Evolutionary conservation across 2,329 filamentous ascomycete genomes (phyloP), one percentile per base, ranked within the genome.

Genomic region (Diplodia scrobiculata): DNA sequence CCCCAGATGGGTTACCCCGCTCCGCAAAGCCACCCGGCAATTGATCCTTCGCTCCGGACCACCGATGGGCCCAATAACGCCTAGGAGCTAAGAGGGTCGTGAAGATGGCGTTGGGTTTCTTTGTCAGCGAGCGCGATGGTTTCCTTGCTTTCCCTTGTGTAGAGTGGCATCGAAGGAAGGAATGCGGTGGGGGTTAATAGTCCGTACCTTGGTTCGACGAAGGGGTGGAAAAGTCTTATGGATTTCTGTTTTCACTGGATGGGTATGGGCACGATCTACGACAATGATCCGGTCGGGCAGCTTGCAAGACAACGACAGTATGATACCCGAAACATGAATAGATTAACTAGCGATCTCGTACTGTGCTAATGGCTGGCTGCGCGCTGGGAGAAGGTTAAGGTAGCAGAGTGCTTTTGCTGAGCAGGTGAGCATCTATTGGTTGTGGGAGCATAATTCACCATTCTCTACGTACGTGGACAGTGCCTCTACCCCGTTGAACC

Each of bases 241-340:
- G 52, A 21, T 36, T 62, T 38, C 6, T 29, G 17, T 21, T 29
- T 34, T 47, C 38, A 29, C 7, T 50, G 19, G 41, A 32, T 25
- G 53, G 27, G 27, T 32, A n/a, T 36, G 58, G 45, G 10, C 21
- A 50, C n/a, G 32, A 13, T 19, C 58, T 27, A 27, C 21, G 58
- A 21, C 41, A n/a, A 19, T 10, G 41, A 19, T 19, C 41, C 41
- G 41, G 41, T 62, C 29, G 27, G 58, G 58, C 58, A 62, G 58
- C 58, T 48, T 62, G 58, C 45, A 32, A 51, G 45, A 32, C 17
- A 62, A 62, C 45, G 45, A 62, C 58, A 65, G 63, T 55, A 65
- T 65, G 63, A 65, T 65, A 65, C 63, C 63, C 63, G 41, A 65
- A 58, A 58, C 25, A 65, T 65, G 41, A 29, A 58, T 65, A 65